A percentile compares a stretch with the other conserved stretches of the same genome.
phyloP scores from a whole-genome alignment of 169 alveolate genomes.

The Toxoplasma gondii region DNA sequence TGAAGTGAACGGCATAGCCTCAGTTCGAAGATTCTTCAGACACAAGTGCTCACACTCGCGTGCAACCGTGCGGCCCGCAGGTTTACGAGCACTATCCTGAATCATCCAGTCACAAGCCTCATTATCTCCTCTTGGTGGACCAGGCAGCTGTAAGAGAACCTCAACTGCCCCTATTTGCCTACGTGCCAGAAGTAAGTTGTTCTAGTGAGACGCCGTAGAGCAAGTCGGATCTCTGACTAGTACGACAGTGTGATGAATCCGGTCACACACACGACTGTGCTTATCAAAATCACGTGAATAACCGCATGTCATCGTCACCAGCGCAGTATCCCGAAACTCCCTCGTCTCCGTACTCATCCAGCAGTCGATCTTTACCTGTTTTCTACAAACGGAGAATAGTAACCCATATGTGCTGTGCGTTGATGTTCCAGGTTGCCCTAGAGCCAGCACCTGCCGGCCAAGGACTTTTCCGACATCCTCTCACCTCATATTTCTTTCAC shows the following conservation, averaged over 20 bases:
- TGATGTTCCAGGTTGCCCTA: neutral
- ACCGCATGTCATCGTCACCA: neutral
- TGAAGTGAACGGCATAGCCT: too few species aligned
- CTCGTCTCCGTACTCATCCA: neutral
- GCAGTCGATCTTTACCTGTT: too few species aligned
- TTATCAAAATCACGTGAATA: neutral
- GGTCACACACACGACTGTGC: neutral
- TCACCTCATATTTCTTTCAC: neutral
- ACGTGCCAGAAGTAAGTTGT: conserved; percentile 60
- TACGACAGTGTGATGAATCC: neutral
- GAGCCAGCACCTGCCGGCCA: conserved; percentile 5
- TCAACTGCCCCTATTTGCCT: conserved; percentile 44
- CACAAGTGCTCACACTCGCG: too few species aligned
- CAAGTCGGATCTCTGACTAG: neutral
- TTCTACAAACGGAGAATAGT: too few species aligned
- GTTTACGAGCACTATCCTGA: conserved; percentile 47
- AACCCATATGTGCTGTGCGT: neutral
- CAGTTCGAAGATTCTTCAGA: too few species aligned
- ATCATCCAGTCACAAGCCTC: neutral
- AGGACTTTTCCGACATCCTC: conserved; percentile 11
- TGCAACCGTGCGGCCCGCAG: conserved; percentile 8
- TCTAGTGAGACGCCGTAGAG: neutral
- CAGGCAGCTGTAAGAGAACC: neutral
- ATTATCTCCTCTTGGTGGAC: conserved; percentile 54
- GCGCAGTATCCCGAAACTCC: neutral